Percentiles rank a stretch among this genome's conserved stretches.
Evolutionary conservation across 345 rosid species (phyloP).

Genomic region (Heritiera littoralis): DNA sequence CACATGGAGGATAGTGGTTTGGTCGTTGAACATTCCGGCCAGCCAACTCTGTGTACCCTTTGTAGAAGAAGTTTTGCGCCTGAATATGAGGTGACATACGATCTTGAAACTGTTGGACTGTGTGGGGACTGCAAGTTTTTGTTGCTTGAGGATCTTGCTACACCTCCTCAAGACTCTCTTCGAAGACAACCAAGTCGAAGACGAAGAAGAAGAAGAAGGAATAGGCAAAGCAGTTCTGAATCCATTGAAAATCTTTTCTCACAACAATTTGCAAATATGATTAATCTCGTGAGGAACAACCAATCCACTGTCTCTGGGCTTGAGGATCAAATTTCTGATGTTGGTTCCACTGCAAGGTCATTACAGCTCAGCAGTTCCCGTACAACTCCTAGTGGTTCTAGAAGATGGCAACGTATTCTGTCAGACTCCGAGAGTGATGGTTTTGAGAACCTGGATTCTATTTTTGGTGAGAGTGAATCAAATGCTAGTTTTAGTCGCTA

Average conservation of each 20-base stretch:
- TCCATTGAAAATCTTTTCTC: constrained; percentile 58
- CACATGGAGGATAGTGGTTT: constrained; percentile 28
- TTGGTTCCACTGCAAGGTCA: constrained; percentile 40
- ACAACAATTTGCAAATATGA: constrained; percentile 55
- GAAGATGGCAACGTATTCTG: constrained; percentile 58
- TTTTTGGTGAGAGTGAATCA: constrained; percentile 63
- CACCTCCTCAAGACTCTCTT: constrained; percentile 43
- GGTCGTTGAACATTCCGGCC: constrained; percentile 32
- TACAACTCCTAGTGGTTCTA: constrained; percentile 58
- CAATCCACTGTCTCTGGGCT: constrained; percentile 41
- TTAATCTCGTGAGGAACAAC: constrained; percentile 54
- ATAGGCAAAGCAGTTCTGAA: constrained; percentile 63
- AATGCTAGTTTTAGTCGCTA: constrained; percentile 55
- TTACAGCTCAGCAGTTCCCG: constrained; percentile 46
- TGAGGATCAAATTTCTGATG: constrained; percentile 44
- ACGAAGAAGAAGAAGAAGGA: constrained; percentile 44
- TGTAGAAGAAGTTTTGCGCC: constrained; percentile 55
- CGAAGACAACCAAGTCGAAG: constrained; percentile 34
- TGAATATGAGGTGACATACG: constrained; percentile 41
- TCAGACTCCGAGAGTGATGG: constrained; percentile 86
- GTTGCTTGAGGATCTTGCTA: constrained; percentile 66
- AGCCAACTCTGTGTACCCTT: constrained; percentile 49
- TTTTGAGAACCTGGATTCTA: constrained; percentile 56
- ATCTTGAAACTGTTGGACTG: constrained; percentile 44
- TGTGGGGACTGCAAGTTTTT: constrained; percentile 86